A percentile compares a stretch with the other conserved stretches of the same genome.
Conservation (phyloP, 495 filamentous ascomycete species). For the Glonium stellatum region DNA sequence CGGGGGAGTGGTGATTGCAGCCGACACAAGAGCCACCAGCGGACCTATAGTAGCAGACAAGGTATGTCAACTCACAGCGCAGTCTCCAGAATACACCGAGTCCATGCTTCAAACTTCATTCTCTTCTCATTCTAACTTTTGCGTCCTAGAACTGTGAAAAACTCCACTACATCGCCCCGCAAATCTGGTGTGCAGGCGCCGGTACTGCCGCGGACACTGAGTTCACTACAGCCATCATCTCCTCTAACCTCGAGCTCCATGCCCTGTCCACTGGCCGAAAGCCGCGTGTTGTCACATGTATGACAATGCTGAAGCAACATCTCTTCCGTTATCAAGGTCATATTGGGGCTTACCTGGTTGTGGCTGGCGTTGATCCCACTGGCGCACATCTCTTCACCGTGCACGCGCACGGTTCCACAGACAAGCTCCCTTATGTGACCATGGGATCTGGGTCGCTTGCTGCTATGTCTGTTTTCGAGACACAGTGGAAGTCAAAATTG, state of each 20-base stretch:
- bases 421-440: conserved; percentile 98
- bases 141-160: conserved; percentile 87
- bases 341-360: conserved; percentile 96
- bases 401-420: conserved; percentile 95
- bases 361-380: conserved; percentile 95
- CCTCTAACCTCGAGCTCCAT: conserved; percentile 96
- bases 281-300: conserved; percentile 95
- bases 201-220: conserved; percentile 98
- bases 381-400: conserved; percentile 96
- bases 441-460: conserved; percentile 96
- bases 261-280: conserved; percentile 90
- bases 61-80: conserved; percentile 38
- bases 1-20: conserved; percentile 93
- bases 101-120: background rate
- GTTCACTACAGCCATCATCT: conserved; percentile 97
- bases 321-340: conserved; percentile 97
- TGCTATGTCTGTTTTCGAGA: conserved; percentile 98
- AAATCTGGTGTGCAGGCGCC: conserved; percentile 99
- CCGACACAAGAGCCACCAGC: conserved; percentile 95
- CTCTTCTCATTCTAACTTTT: background rate
- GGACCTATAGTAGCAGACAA: conserved; percentile 99
- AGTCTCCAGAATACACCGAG: background rate
- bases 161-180: conserved; percentile 95
- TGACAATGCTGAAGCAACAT: conserved; percentile 99
- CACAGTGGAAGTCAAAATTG: conserved; percentile 78